phyloP scores from a whole-genome alignment of 805 yeast species.

The Komagataella populi region DNA sequence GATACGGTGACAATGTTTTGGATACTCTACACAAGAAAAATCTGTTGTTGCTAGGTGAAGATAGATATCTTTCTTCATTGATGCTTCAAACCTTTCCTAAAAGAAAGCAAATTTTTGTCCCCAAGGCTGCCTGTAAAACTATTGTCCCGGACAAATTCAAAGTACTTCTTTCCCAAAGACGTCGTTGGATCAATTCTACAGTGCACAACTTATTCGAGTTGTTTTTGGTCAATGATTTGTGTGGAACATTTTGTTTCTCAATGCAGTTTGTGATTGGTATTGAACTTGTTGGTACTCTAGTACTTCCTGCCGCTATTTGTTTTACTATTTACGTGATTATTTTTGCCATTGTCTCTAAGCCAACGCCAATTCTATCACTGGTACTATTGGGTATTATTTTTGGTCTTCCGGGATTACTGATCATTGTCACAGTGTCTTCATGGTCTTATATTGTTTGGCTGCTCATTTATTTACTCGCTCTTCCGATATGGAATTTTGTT shows the following conservation, averaged over 20 bases:
- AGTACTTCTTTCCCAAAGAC: slow-evolving; percentile 79
- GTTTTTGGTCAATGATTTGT: slow-evolving; percentile 69
- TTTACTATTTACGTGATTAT: slow-evolving; percentile 73
- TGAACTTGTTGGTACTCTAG: slow-evolving; percentile 78
- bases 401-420: slow-evolving; percentile 76
- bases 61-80: slow-evolving; percentile 70
- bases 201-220: slow-evolving; percentile 87
- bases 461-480: slow-evolving; percentile 60
- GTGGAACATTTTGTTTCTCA: slow-evolving; percentile 91
- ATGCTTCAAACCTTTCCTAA: slow-evolving; percentile 85
- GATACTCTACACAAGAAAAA: slow-evolving; percentile 81
- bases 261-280: slow-evolving; percentile 86
- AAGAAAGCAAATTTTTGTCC: slow-evolving; percentile 74
- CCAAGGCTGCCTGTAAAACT: slow-evolving; percentile 88
- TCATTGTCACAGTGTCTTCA: slow-evolving; percentile 70
- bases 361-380: slow-evolving; percentile 70
- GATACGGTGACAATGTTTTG: slow-evolving; percentile 77
- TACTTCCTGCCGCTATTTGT: slow-evolving; percentile 76
- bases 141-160: slow-evolving; percentile 73
- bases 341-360: slow-evolving; percentile 52
- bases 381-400: slow-evolving; percentile 64
- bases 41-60: slow-evolving; percentile 78
- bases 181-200: slow-evolving; percentile 95
- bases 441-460: slow-evolving; percentile 67
- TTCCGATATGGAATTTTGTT: slow-evolving; percentile 91